phyloP scores from a whole-genome alignment of 2,329 filamentous ascomycete species.

The Pseudogymnoascus sp. region DNA sequence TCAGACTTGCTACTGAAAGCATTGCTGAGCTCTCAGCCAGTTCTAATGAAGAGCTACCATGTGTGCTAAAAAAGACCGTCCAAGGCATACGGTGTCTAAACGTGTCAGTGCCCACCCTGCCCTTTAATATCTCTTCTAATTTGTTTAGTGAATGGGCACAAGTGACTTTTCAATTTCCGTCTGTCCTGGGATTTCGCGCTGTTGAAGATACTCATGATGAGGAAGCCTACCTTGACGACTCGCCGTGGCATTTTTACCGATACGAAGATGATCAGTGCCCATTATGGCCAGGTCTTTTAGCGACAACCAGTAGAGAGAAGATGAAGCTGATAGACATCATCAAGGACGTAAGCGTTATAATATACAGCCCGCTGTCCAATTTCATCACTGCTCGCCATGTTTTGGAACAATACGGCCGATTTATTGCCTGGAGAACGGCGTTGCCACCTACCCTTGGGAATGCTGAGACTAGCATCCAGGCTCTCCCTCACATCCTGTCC shows the following conservation, averaged over 20 bases:
- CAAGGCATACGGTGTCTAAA: conserved; percentile 28
- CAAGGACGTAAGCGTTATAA: conserved; percentile 20
- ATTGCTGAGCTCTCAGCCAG: conserved; percentile 9
- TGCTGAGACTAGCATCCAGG: conserved; percentile 18
- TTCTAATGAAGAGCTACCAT: conserved; percentile 19
- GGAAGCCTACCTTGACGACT: conserved; percentile 18
- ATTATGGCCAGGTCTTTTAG: conserved; percentile 21
- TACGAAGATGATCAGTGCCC: conserved; percentile 17
- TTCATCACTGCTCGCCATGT: conserved; percentile 20
- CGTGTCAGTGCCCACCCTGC: conserved; percentile 21
- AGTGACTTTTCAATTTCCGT: conserved; percentile 26
- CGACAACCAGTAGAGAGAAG: conserved; percentile 27
- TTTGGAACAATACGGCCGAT: conserved; percentile 24
- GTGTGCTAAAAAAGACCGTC: conserved; percentile 26
- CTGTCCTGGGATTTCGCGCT: conserved; percentile 8
- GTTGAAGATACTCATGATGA: conserved; percentile 14
- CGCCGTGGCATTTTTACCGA: conserved; percentile 25
- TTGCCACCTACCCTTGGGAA: conserved; percentile 22
- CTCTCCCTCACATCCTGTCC: conserved; percentile 28
- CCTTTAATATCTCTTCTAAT: conserved; percentile 17
- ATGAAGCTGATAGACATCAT: conserved; percentile 26
- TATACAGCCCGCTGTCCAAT: conserved; percentile 20
- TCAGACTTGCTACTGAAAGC: conserved; percentile 22
- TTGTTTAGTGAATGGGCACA: conserved; percentile 28
- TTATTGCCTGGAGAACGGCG: conserved; percentile 23